Evolutionary conservation across 306 rosid species (phyloP).

Genomic region (Acacia crassicarpa): DNA sequence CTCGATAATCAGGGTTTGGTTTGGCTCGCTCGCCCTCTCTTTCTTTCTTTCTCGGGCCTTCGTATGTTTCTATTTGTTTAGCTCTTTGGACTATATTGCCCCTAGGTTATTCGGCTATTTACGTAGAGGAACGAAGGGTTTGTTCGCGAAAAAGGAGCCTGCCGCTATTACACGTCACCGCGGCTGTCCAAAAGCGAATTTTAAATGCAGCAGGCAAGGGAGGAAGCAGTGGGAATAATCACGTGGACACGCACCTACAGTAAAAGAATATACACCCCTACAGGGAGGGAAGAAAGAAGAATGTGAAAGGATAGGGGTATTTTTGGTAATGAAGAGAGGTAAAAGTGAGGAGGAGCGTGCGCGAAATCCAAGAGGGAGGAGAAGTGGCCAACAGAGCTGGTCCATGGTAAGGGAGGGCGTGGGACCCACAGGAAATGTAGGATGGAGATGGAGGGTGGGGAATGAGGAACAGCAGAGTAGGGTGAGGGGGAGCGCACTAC

Average conservation of each 20-base stretch:
- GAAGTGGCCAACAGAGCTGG: background rate
- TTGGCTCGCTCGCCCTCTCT: background rate
- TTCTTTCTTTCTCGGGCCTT: conserved; percentile 48
- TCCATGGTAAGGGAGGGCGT: background rate
- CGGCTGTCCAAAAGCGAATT: conserved; percentile 30
- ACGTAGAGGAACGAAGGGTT: background rate
- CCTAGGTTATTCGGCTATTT: conserved; percentile 31
- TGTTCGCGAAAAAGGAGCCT: conserved; percentile 1
- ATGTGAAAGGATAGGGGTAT: background rate
- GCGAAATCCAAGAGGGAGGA: background rate
- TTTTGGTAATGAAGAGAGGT: background rate
- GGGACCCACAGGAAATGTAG: background rate
- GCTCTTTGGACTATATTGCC: conserved; percentile 31
- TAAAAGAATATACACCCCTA: background rate
- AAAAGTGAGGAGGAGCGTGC: background rate
- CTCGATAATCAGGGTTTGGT: conserved; percentile 67
- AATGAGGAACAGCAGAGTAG: background rate
- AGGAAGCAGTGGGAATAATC: conserved; percentile 1
- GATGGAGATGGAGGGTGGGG: no score
- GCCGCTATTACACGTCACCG: conserved; percentile 43
- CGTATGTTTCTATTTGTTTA: conserved; percentile 38
- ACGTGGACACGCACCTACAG: conserved; percentile 6
- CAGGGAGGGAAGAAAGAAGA: background rate
- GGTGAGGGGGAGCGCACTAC: background rate
- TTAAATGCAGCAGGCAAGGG: background rate